Evolutionary conservation across 108 stramenopile species (phyloP).

Genomic region (Skeletonema tropicum): DNA sequence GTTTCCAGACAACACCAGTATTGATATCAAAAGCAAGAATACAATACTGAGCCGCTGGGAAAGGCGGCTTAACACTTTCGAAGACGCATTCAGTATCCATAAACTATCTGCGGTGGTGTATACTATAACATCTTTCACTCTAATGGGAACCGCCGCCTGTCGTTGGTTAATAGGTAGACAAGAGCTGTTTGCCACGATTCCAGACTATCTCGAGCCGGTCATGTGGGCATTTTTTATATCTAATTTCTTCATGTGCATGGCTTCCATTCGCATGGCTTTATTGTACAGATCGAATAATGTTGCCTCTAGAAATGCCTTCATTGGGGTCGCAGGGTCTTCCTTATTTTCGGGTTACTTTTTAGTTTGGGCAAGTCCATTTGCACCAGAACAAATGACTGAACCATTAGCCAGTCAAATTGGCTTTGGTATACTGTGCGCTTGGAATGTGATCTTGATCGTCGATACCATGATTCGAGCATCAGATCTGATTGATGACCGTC

Average conservation of each 20-base stretch:
- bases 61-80: conserved; percentile 25
- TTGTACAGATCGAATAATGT: conserved; percentile 32
- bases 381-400: background rate
- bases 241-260: conserved; percentile 39
- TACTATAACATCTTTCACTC: conserved; percentile 14
- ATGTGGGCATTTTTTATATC: conserved; percentile 21
- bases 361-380: conserved; percentile 40
- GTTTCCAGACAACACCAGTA: no score
- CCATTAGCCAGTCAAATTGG: conserved; percentile 1
- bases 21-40: no score
- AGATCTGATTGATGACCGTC: conserved; percentile 27
- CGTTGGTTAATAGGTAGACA: conserved; percentile 1
- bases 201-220: conserved; percentile 7
- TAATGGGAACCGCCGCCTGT: conserved; percentile 20
- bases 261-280: conserved; percentile 39
- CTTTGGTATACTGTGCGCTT: conserved; percentile 15
- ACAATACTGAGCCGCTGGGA: conserved; percentile 5
- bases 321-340: conserved; percentile 37
- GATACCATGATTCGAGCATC: conserved; percentile 30
- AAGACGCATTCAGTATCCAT: conserved; percentile 37
- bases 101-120: conserved; percentile 32
- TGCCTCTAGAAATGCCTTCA: conserved; percentile 35
- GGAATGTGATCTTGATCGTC: conserved; percentile 23
- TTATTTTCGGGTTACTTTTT: conserved; percentile 44
- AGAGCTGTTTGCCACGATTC: conserved; percentile 20